Evolutionary conservation across 2,329 filamentous ascomycete genomes (phyloP).

Genomic region (Calonectria fujianensis): DNA sequence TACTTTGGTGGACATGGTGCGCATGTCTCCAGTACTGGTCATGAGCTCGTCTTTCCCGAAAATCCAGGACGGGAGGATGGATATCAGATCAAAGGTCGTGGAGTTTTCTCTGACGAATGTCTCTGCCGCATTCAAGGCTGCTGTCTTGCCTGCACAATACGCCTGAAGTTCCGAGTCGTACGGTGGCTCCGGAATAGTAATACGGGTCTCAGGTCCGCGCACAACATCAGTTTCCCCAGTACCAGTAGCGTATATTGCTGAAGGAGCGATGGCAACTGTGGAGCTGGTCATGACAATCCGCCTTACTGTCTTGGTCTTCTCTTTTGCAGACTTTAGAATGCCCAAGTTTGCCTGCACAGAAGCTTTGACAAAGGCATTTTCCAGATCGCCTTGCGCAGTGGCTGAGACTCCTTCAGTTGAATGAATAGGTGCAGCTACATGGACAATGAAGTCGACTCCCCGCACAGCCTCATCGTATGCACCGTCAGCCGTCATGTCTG

Average conservation of each 20-base stretch:
- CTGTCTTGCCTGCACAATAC: slow-evolving; percentile 23
- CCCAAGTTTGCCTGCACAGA: slow-evolving; percentile 60
- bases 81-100: slow-evolving; percentile 29
- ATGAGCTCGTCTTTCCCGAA: slow-evolving; percentile 30
- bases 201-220: slow-evolving; percentile 13
- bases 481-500: slow-evolving; percentile 59
- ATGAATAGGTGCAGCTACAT: slow-evolving; percentile 56
- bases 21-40: not conserved
- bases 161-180: slow-evolving; percentile 23
- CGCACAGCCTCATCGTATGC: slow-evolving; percentile 65
- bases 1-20: slow-evolving; percentile 7
- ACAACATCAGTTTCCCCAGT: not conserved
- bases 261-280: slow-evolving; percentile 48
- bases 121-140: slow-evolving; percentile 24
- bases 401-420: not conserved
- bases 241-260: not conserved
- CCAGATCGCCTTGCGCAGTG: slow-evolving; percentile 26
- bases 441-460: slow-evolving; percentile 62
- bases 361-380: slow-evolving; percentile 55
- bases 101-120: slow-evolving; percentile 1
- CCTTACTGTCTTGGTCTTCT: slow-evolving; percentile 58
- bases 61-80: slow-evolving; percentile 32
- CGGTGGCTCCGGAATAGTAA: slow-evolving; percentile 1
- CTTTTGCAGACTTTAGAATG: slow-evolving; percentile 60
- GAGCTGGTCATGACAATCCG: slow-evolving; percentile 66